Evolutionary conservation across 306 rosid genomes (phyloP), one percentile per base, ranked within the genome.

Genomic region (Trifolium repens): DNA sequence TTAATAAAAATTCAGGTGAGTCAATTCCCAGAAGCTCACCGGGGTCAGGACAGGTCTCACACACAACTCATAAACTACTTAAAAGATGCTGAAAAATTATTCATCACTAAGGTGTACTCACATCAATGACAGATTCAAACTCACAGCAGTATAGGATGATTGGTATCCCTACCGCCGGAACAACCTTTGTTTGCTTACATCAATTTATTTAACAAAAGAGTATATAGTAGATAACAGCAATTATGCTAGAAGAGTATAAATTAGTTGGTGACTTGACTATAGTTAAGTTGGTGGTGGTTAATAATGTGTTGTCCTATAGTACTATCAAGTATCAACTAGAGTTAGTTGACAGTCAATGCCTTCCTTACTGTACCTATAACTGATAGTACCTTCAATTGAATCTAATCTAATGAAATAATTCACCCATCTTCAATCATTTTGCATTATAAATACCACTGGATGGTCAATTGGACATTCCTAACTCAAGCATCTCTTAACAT

Each of bases 401-500:
- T 7, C 24, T 15, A 61, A 32, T 7, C 24, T 15, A 61, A 34
- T 15, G 13, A 32, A 32, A 61, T 61, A 22, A n/a, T 16, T 14
- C 22, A 1, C 32, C 7, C 67, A 15, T n/a, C 22, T 6, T 32
- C 43, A 15, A 30, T 9, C 19, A 34, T 61, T 32, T 32, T 7
- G 7, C 7, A 32, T 61, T 32, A 32, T n/a, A 61, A 32, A 34
- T 37, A 34, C 12, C 24, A 75, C n/a, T 16, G 32, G 32, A 16
- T 22, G 24, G 5, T 64, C 50, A 37, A 39, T 37, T 37, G 0
- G 43, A 39, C 27, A 24, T 26, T 60, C 59, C 30, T 47, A 16
- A 54, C 82, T 73, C 11, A 47, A 62, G 44, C 17, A 60, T 40
- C 62, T 30, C 34, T 26, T 8, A 40, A n/a, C 4, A 57, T 72